Evolutionary conservation across 352 stramenopile genomes (phyloP).

Genomic region (Phytophthora citrophthora): DNA sequence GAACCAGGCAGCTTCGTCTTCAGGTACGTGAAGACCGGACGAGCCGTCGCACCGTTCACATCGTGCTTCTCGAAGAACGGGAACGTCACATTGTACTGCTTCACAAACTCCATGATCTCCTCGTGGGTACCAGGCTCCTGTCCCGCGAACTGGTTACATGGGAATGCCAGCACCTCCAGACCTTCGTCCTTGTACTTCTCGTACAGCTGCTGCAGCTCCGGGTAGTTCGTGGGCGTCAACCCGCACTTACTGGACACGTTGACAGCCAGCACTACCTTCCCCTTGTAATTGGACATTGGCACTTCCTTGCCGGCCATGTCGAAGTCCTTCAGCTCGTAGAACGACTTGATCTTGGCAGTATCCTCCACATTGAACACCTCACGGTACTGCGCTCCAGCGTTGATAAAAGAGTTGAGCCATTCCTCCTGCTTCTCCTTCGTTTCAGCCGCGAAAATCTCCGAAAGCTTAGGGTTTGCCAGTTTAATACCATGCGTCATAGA

Average conservation of each 20-base stretch:
- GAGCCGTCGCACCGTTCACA: slow-evolving; percentile 84
- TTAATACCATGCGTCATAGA: slow-evolving; percentile 49
- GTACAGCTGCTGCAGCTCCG: slow-evolving; percentile 77
- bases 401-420: slow-evolving; percentile 61
- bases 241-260: slow-evolving; percentile 91
- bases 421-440: slow-evolving; percentile 54
- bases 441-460: slow-evolving; percentile 40
- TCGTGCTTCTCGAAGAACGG: slow-evolving; percentile 83
- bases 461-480: slow-evolving; percentile 38
- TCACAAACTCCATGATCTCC: slow-evolving; percentile 72
- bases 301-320: slow-evolving; percentile 78
- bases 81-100: slow-evolving; percentile 56
- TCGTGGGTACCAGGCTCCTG: slow-evolving; percentile 73
- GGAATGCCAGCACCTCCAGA: slow-evolving; percentile 82
- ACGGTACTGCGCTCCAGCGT: slow-evolving; percentile 50
- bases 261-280: slow-evolving; percentile 74
- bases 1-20: slow-evolving; percentile 75
- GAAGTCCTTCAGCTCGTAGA: slow-evolving; percentile 85
- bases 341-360: slow-evolving; percentile 45
- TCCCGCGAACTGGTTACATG: slow-evolving; percentile 87
- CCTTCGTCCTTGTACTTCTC: slow-evolving; percentile 74
- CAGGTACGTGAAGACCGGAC: slow-evolving; percentile 87
- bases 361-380: slow-evolving; percentile 48
- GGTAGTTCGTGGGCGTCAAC: slow-evolving; percentile 87
- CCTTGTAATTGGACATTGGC: slow-evolving; percentile 70